Percentiles rank a stretch among this genome's conserved stretches.
Evolutionary conservation across 768 basidiomycete species (phyloP).

Genomic region (Macrolepiota albuminosa): DNA sequence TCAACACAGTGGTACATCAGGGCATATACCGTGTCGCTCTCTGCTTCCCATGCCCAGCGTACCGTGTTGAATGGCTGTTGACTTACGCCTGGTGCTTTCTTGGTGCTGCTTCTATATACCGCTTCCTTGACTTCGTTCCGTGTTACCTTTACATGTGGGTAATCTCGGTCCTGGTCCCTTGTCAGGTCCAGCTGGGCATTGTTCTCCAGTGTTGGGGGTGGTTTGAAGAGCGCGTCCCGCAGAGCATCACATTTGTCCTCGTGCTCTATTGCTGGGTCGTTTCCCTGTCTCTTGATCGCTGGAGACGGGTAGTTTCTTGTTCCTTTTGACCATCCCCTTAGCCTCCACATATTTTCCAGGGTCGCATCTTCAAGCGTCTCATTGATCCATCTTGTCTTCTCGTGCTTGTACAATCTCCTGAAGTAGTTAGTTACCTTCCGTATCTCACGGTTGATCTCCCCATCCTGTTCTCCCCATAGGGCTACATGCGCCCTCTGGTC

Average conservation of each 20-base stretch:
- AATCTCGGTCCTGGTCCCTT: too few species aligned
- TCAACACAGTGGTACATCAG: not conserved
- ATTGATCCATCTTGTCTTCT: not conserved
- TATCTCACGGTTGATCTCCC: too few species aligned
- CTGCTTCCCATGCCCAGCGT: not conserved
- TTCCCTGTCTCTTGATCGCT: too few species aligned
- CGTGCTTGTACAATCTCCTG: too few species aligned
- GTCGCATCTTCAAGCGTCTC: not conserved
- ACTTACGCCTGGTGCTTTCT: too few species aligned
- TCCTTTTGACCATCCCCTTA: not conserved
- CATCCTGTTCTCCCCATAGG: not conserved
- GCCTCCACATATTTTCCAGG: not conserved
- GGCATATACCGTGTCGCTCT: not conserved
- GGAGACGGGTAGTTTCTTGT: not conserved
- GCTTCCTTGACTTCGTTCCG: not conserved
- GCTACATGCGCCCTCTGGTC: not conserved
- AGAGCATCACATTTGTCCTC: too few species aligned
- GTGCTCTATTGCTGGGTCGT: too few species aligned
- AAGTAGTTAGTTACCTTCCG: too few species aligned
- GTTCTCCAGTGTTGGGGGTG: too few species aligned
- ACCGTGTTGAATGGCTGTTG: not conserved
- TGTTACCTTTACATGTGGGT: too few species aligned
- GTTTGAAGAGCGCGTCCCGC: too few species aligned
- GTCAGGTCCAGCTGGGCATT: too few species aligned
- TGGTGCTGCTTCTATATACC: not conserved